Evolutionary conservation across 225 moss, liverwort and hornwort genomes (phyloP), one percentile per base, ranked within the genome.

Genomic region (Bryum argenteum): DNA sequence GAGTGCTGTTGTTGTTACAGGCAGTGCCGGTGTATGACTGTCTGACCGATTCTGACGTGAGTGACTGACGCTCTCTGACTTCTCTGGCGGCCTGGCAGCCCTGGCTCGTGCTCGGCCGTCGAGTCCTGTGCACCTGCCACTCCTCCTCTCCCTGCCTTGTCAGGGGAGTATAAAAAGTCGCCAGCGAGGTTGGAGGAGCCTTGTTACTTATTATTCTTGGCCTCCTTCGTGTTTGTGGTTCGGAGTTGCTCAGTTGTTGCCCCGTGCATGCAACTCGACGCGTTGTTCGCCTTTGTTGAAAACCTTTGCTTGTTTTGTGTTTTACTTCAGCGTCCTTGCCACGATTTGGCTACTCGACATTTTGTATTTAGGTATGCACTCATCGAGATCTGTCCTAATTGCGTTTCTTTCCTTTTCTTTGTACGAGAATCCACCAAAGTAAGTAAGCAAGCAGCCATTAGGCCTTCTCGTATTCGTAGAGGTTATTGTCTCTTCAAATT

Each of bases 41-140:
- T 60, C 47, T 60, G 72, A 65, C 73, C 59, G 58, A 15, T 64
- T 64, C 43, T 65, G 77, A 65, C 77, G 65, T 26, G 65, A 77
- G 59, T 73, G 70, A 78, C 65, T 73, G 70, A 78, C 74, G 82
- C 69, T 66, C 78, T 63, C 70, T 50, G 82, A 78, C 73, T 69
- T 40, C 44, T 66, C 74, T 74, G 73, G 66, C 61, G 73, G 72
- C 41, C 63, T 52, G 33, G 33, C n/a, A n/a, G n/a, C 33, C 33
- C 33, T 2, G 50, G 37, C 41, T 73, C 63, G 71, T 74, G 71
- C 52, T 84, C 63, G 33, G 33, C 17, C 48, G 67, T 71, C 18
- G 77, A 80, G 84, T 67, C 54, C 39, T 75, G 70, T 74, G 48
- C 78, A 66, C 53, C 63, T 60, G 59, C 69, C 8, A 1, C 1